Evolutionary conservation across 306 rosid species (phyloP), one percentile per base, ranked within the genome.

Genomic region (Acacia confusa): DNA sequence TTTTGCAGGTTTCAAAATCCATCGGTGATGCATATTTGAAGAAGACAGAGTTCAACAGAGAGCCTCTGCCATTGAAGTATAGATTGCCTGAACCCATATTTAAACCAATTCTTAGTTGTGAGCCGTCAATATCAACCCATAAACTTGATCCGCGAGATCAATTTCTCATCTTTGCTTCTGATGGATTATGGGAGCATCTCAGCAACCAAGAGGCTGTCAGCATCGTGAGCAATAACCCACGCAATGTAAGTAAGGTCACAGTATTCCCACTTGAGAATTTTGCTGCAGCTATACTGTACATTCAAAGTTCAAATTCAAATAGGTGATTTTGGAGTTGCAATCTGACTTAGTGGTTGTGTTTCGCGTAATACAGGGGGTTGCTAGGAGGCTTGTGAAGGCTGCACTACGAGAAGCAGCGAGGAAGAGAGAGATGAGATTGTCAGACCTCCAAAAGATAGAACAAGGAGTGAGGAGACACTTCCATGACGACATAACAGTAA

Each of bases 141-240:
- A 89, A 85, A 84, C 85, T 94, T 75, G 85, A 74, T 13, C 91
- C 91, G 5, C 90, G 91, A 24, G 97, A 94, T 61, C 96, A 90
- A 52, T 94, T 91, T 86, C 89, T 94, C 80, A 90, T 94, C 45
- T 94, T 92, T 86, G 97, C 95, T 88, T 92, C 98, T 34, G 98
- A 94, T 84, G 98, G 98, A 38, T 90, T 94, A 48, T 92, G 98
- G 98, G 98, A 94, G 88, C 97, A 92, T 82, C 91, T 94, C 65
- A 90, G 88, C 88, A 94, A 92, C 89, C 94, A 94, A 80, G 93
- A 90, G 81, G 97, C 92, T 43, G 91, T 90, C 25, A 90, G 82
- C 89, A 94, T 94, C 66, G 97, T 92, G 83, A 79, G 43, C 85
- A 90, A 77, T 38, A 79, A 87, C 83, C 88, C 97, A n/a, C 97